phyloP scores from a whole-genome alignment of 2,329 filamentous ascomycete species.

The Penicillium thymicola region DNA sequence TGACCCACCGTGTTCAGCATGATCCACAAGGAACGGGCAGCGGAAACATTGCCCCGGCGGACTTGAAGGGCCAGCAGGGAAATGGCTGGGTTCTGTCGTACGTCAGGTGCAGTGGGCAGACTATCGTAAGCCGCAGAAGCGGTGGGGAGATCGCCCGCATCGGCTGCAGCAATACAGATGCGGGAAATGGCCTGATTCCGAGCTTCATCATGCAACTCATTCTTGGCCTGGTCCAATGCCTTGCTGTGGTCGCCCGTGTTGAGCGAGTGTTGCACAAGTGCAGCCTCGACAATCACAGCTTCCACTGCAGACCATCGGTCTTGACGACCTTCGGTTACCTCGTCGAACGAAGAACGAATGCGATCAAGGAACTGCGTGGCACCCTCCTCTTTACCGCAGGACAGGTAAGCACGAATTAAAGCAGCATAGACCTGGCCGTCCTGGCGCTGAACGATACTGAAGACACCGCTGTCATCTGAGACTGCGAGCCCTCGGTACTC shows the following conservation, averaged over 20 bases:
- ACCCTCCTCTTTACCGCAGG: slow-evolving; percentile 74
- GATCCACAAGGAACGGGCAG: slow-evolving; percentile 77
- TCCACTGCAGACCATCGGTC: slow-evolving; percentile 62
- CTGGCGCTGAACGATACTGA: slow-evolving; percentile 65
- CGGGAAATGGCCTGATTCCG: slow-evolving; percentile 64
- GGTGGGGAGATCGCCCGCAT: slow-evolving; percentile 67
- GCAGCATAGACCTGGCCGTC: slow-evolving; percentile 86
- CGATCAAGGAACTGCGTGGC: slow-evolving; percentile 82
- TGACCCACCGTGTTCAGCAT: slow-evolving; percentile 60
- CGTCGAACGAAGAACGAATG: slow-evolving; percentile 59
- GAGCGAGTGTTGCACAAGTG: slow-evolving; percentile 76
- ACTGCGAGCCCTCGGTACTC: slow-evolving; percentile 90
- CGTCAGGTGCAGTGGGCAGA: slow-evolving; percentile 53
- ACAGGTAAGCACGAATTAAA: slow-evolving; percentile 84
- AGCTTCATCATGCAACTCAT: slow-evolving; percentile 54
- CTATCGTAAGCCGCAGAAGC: slow-evolving; percentile 65
- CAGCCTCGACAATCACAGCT: slow-evolving; percentile 67
- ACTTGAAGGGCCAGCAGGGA: slow-evolving; percentile 85
- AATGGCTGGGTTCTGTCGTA: slow-evolving; percentile 60
- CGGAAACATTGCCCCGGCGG: slow-evolving; percentile 72
- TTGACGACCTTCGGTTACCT: slow-evolving; percentile 51
- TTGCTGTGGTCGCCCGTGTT: slow-evolving; percentile 67
- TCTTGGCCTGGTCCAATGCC: slow-evolving; percentile 70
- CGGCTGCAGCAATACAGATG: slow-evolving; percentile 75
- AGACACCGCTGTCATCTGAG: slow-evolving; percentile 70